Base-by-base conservation (phyloP, 352 stramenopile species). In the Pythium angustatum region DNA sequence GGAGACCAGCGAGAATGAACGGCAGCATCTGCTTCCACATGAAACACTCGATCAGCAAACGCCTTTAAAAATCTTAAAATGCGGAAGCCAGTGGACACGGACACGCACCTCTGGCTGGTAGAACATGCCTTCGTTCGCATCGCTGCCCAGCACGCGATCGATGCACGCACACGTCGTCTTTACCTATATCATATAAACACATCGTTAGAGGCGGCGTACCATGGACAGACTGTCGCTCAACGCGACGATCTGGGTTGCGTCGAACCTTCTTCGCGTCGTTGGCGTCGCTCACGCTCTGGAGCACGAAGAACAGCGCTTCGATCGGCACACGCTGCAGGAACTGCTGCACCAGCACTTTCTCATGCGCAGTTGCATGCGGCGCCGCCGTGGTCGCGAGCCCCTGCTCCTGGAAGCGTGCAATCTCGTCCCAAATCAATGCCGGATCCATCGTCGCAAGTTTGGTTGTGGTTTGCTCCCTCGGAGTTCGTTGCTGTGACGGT, bases 211-310 rank as follows among this genome's bases (percentile, higher is more conserved):
- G n/a, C n/a, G n/a, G n/a, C n/a, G n/a, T n/a, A n/a, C n/a, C n/a
- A n/a, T n/a, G n/a, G n/a, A n/a, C n/a, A n/a, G n/a, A n/a, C n/a
- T n/a, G n/a, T n/a, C n/a, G n/a, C n/a, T n/a, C n/a, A n/a, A n/a
- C n/a, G n/a, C n/a, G n/a, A n/a, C n/a, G n/a, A n/a, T n/a, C n/a
- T n/a, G n/a, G n/a, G n/a, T n/a, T n/a, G n/a, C n/a, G n/a, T n/a
- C 40, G 33, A 41, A 91, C 86, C 75, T 91, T 76, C 52, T 91
- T 83, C 19, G 58, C 53, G 38, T 87, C 82, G 53, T 65, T 66
- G 7, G 63, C 72, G 43, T 93, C 77, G 66, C 87, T 94, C 28
- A 85, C 87, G 58, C 88, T 76, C 69, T 96, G 84, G 30, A 96
- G 75, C 69, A 80, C 90, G 43, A 71, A 63, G 21, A 94, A 96